Base-by-base conservation (phyloP, 78 protist genomes). In the Dictyostelium discoideum region DNA sequence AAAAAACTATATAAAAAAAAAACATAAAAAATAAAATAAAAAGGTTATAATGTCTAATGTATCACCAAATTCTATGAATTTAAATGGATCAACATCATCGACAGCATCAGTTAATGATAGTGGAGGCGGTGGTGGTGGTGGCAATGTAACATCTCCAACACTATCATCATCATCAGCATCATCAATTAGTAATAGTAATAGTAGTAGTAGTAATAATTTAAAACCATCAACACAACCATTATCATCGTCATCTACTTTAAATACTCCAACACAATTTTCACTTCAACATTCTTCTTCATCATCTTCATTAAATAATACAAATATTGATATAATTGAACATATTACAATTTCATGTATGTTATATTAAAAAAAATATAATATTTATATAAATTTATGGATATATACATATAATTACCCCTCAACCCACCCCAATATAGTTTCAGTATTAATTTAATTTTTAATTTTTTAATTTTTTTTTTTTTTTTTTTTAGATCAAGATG, bases 311-410 rank as follows among this genome's bases (percentile, higher is more conserved):
- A 80, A 44, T 24, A 80, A 44, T 80, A 46, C 60, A 40, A 80
- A 20, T 46, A 18, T 57, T 13, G 87, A 63, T 57, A 24, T 65
- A 26, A n/a, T 60, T 48, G 94, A 88, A 24, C 94, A 81, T 81
- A 88, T 88, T 32, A 65, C 78, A 60, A 81, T 88, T 26, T 63
- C 93, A 63, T 87, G 93, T 87, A 78, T 6, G 44, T 86, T 32
- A 22, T 63, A 18, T 63, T 16, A 63, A 20, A 20, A 22, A 3
- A 9, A 20, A 63, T 22, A 63, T 6, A 5, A 14, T 22, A 63
- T 22, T 9, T 63, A 63, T 46, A 46, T 10, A 46, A 6, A 46
- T 9, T 46, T 7, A 44, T 44, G 8, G 0, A 44, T 7, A 44
- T 7, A 44, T 44, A 44, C 2, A 44, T 44, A 7, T 44, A 32